Base-by-base conservation (phyloP, 1,284 basidiomycete species). In the Malassezia yamatoensis region DNA sequence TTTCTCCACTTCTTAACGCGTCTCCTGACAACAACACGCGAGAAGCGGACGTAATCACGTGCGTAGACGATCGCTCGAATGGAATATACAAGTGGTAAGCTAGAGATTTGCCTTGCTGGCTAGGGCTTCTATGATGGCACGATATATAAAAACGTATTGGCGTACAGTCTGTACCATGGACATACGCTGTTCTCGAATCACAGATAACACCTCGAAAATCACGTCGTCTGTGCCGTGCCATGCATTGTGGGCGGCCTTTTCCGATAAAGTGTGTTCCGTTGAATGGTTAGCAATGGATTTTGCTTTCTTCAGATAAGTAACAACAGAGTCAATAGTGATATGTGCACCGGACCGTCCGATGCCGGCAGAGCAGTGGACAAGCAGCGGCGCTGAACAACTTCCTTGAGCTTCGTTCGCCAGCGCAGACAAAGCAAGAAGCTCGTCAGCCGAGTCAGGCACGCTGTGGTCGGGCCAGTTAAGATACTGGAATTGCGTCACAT, bases 291-390 rank as follows among this genome's bases (percentile, higher is more conserved):
- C 16, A n/a, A 34, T 18, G 43, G 10, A 24, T 33, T 32, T 51
- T 4, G 58, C 51, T n/a, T 61, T 40, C 10, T 63, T 59, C 24
- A 72, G 59, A 15, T 67, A 63, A 40, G 68, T 61, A 10, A 72
- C 57, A 7, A 65, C 61, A 1, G 65, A 49, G 42, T 74, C 67
- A 20, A 73, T 66, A 15, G 67, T 63, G 33, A 74, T 63, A 47
- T 66, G 70, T 0, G 72, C 64, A 38, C 72, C 72, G 12, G 70
- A 68, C 4, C 72, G 58, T 11, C 72, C 72, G 0, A 73, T 68
- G 15, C 72, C 72, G 3, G 72, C 72, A n/a, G 72, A 74, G 51
- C 72, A 74, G 54, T 74, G 72, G 24, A 74, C 67, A 4, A 74
- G 49, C 51, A 70, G 60, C 1, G 70, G 72, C 9, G 64, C 69